These are phyloP conservation scores for Daedalea quercina DNA, from an alignment of 768 basidiomycete species.

Conservation along the genomic window DNA sequence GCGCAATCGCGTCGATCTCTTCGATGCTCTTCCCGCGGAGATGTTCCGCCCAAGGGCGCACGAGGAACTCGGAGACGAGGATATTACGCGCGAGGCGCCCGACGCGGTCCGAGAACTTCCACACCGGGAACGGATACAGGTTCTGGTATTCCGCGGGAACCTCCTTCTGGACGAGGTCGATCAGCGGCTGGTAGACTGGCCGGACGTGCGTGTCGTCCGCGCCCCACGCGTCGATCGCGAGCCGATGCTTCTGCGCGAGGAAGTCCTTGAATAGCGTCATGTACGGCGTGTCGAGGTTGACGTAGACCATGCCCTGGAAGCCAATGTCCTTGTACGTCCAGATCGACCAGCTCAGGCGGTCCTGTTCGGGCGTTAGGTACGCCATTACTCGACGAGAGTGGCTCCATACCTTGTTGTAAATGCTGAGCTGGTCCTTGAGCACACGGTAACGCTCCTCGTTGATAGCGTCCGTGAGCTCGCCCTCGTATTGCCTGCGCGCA, in stretches of 20 bases:
- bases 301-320: slow-evolving; percentile 80
- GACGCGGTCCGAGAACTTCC: slow-evolving; percentile 51
- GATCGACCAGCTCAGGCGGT: slow-evolving; percentile 70
- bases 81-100: slow-evolving; percentile 59
- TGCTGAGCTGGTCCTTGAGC: slow-evolving; percentile 65
- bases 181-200: slow-evolving; percentile 57
- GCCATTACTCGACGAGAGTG: not conserved
- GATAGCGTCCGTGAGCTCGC: slow-evolving; percentile 54
- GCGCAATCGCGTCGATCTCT: slow-evolving; percentile 66
- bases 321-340: slow-evolving; percentile 88
- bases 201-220: slow-evolving; percentile 53
- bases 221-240: slow-evolving; percentile 81
- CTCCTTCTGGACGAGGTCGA: slow-evolving; percentile 55
- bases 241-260: slow-evolving; percentile 71
- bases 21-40: slow-evolving; percentile 49
- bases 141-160: slow-evolving; percentile 39
- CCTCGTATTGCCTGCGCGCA: slow-evolving; percentile 47
- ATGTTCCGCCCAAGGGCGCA: slow-evolving; percentile 69
- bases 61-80: slow-evolving; percentile 63
- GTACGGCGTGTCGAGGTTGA: slow-evolving; percentile 61
- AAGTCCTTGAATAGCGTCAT: slow-evolving; percentile 64
- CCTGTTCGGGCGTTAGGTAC: slow-evolving; percentile 8
- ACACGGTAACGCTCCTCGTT: slow-evolving; percentile 62
- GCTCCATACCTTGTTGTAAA: slow-evolving; percentile 52
- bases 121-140: slow-evolving; percentile 60